Evolutionary conservation across 2,329 filamentous ascomycete species (phyloP).

Genomic region (Shiraia bambusicola): DNA sequence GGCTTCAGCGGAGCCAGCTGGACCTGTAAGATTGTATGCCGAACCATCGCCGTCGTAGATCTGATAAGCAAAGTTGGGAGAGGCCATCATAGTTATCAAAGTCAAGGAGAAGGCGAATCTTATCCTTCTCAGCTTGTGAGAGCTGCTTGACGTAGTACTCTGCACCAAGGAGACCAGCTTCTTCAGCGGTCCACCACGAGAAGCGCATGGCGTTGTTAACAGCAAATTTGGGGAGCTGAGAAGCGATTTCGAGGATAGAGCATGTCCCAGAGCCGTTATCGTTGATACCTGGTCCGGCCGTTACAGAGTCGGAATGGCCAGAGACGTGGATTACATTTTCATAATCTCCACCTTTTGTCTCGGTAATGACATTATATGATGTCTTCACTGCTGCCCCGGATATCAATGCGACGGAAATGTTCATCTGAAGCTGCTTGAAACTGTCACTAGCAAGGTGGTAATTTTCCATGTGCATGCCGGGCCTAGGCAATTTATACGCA

Average conservation of each 20-base stretch:
- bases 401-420: conserved; percentile 28
- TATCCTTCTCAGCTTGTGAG: conserved; percentile 27
- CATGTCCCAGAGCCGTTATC: conserved; percentile 44
- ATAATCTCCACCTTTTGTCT: conserved; percentile 39
- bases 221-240: conserved; percentile 40
- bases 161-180: conserved; percentile 41
- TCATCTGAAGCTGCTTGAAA: background rate
- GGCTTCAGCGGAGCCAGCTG: conserved; percentile 35
- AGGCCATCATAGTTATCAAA: conserved; percentile 49
- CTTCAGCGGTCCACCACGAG: conserved; percentile 44
- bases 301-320: conserved; percentile 43
- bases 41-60: conserved; percentile 44
- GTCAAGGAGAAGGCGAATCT: conserved; percentile 46
- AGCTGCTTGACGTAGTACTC: conserved; percentile 36
- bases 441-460: conserved; percentile 1
- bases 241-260: conserved; percentile 42
- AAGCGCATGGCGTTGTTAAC: conserved; percentile 45
- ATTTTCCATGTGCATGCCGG: conserved; percentile 1
- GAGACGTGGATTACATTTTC: conserved; percentile 41
- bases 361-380: conserved; percentile 47
- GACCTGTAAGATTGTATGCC: conserved; percentile 35
- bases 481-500: conserved; percentile 16
- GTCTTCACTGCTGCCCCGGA: conserved; percentile 28
- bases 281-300: conserved; percentile 44
- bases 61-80: conserved; percentile 39